Conservation (phyloP, 2,329 filamentous ascomycete species). For the Penicillium brasilianum region DNA sequence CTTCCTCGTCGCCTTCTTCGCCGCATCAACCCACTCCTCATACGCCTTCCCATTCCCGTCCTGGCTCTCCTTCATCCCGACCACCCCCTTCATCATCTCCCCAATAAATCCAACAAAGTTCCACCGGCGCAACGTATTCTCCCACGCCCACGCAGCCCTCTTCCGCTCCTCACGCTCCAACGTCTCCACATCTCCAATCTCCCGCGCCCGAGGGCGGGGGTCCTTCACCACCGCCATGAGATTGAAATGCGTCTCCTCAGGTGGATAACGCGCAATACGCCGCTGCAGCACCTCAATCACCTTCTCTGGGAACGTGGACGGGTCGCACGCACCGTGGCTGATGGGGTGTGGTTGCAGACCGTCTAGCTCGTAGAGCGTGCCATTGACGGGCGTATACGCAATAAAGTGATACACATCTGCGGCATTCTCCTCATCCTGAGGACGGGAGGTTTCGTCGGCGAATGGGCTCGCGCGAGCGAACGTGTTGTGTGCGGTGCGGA, state of each 20-base stretch:
- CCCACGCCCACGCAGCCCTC: constrained; percentile 86
- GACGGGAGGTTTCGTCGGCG: constrained; percentile 82
- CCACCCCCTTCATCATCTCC: constrained; percentile 85
- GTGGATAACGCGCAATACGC: constrained; percentile 82
- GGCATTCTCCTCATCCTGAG: constrained; percentile 70
- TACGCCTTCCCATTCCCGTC: constrained; percentile 64
- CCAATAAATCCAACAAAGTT: constrained; percentile 97
- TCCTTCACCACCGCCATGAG: constrained; percentile 90
- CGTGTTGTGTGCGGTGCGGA: constrained; percentile 83
- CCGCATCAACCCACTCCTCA: constrained; percentile 80
- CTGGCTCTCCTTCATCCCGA: constrained; percentile 71
- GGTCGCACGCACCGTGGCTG: constrained; percentile 75
- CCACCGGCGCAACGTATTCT: constrained; percentile 88
- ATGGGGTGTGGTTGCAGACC: constrained; percentile 93
- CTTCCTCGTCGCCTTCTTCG: constrained; percentile 50
- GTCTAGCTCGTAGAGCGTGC: constrained; percentile 89
- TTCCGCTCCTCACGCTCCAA: constrained; percentile 81
- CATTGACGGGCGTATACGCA: constrained; percentile 83
- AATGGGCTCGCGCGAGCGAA: constrained; percentile 91
- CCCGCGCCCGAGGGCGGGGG: constrained; percentile 73
- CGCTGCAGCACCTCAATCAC: constrained; percentile 87
- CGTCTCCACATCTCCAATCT: constrained; percentile 81
- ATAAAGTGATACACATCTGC: constrained; percentile 94
- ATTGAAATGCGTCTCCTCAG: constrained; percentile 92
- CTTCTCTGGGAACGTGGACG: constrained; percentile 74